These are phyloP conservation scores for Dendrothele bispora DNA, from an alignment of 768 basidiomycete genomes.

Conservation along the genomic window DNA sequence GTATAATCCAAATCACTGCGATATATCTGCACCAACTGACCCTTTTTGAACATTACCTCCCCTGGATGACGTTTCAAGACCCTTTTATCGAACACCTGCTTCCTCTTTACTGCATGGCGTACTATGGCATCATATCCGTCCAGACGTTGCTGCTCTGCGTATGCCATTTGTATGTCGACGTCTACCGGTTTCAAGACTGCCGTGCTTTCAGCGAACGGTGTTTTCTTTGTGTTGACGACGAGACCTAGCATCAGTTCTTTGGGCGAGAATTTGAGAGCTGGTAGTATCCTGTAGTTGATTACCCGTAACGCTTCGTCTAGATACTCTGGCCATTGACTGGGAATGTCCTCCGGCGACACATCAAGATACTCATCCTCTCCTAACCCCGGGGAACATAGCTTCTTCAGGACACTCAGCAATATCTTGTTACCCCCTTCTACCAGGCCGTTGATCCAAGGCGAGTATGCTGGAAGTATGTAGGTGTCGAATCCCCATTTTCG, in stretches of 20 bases:
- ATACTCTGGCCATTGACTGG: neutral
- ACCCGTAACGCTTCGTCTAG: neutral
- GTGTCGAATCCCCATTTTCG: no score
- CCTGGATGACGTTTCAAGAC: neutral
- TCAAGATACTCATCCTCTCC: neutral
- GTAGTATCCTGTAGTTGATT: neutral
- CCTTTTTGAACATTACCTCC: neutral
- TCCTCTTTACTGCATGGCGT: neutral
- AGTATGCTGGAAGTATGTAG: no score
- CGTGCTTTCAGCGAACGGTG: neutral
- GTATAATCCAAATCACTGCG: neutral
- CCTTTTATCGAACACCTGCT: neutral
- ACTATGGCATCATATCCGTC: neutral
- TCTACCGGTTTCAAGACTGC: neutral
- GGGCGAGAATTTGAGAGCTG: neutral
- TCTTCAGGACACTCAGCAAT: neutral
- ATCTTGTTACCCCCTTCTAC: no score
- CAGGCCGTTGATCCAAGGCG: no score
- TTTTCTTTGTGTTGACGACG: conserved; percentile 3
- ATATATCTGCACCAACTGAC: conserved; percentile 1
- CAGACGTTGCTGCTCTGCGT: neutral
- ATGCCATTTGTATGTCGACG: neutral
- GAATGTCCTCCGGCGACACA: neutral
- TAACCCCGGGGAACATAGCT: neutral
- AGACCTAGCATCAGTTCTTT: neutral